Evolutionary conservation across 306 rosid genomes (phyloP), one percentile per base, ranked within the genome.

Genomic region (Rosa chinensis): DNA sequence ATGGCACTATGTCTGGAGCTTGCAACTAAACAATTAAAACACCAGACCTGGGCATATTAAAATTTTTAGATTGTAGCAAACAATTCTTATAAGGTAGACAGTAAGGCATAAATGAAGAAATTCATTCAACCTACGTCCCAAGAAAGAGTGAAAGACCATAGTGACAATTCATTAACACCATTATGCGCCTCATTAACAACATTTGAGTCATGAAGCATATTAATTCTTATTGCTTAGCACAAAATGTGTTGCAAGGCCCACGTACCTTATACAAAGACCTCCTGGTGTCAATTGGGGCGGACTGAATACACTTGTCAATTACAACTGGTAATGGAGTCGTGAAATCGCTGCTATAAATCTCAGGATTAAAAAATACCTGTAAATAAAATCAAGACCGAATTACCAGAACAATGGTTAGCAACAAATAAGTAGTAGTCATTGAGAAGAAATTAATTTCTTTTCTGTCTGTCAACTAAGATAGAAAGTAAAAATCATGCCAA

Each of bases 301-400:
- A 96, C 84, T 96, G 99, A 86, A 96, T 96, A 79, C 99, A 96
- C 83, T 86, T 96, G 90, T 96, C 99, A 69, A 96, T 96, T 25
- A 93, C 94, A 80, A 81, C 90, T 3, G 99, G 96, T 84, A 96
- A 86, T 58, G 99, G 97, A 77, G 97, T 90, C 79, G 89, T 79
- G 72, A 89, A 93, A 69, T 96, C 94, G 0, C 83, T 86, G 90
- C 96, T 87, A 82, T 96, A 90, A 72, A 96, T 91, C 89, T 96
- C 98, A n/a, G 99, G 99, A 88, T 88, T 96, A 81, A 96, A 96
- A 89, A 96, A 96, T 50, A 96, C 89, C 99, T 96, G 88, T 72
- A 58, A 78, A 55, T 6, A 81, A 47, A 44, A 16, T 68, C 53
- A 8, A 23, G 39, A 56, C 11, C 13, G 85, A 47, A 63, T 61